Evolutionary conservation across 345 rosid genomes (phyloP).

Genomic region (Linum tenue): DNA sequence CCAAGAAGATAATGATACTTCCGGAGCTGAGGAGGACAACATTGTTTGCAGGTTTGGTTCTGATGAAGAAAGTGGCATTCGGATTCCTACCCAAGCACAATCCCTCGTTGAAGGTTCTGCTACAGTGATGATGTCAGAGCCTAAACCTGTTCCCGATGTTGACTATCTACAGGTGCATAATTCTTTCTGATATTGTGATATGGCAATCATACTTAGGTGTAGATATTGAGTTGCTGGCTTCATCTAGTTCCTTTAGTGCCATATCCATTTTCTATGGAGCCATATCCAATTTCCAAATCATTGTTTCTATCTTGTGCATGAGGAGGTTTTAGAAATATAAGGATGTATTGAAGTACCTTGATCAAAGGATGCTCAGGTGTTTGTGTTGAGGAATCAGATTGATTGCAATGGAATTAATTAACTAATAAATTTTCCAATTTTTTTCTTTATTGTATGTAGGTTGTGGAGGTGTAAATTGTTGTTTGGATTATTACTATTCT

Average conservation of each 20-base stretch:
- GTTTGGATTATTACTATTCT: too few relatives aligned
- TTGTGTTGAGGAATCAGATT: background rate
- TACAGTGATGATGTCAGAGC: slow-evolving; percentile 53
- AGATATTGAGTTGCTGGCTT: too few relatives aligned
- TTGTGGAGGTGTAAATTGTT: too few relatives aligned
- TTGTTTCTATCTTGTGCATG: background rate
- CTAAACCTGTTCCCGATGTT: slow-evolving; percentile 63
- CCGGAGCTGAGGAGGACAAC: slow-evolving; percentile 36
- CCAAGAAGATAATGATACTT: slow-evolving; percentile 29
- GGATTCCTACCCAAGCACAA: slow-evolving; percentile 61
- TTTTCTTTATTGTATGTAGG: background rate
- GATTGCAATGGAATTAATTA: background rate
- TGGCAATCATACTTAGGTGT: too few relatives aligned
- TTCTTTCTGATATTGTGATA: background rate
- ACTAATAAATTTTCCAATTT: background rate
- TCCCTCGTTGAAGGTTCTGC: too few relatives aligned
- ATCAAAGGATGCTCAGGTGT: background rate
- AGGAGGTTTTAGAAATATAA: background rate
- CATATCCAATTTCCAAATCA: too few relatives aligned
- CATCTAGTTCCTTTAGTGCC: too few relatives aligned
- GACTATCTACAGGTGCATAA: slow-evolving; percentile 78
- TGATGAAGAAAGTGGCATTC: slow-evolving; percentile 48
- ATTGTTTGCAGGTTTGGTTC: slow-evolving; percentile 40
- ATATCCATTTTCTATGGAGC: too few relatives aligned
- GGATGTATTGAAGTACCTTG: background rate